Conservation (phyloP, 805 yeast species). For the Priceomyces fermenticarens region DNA sequence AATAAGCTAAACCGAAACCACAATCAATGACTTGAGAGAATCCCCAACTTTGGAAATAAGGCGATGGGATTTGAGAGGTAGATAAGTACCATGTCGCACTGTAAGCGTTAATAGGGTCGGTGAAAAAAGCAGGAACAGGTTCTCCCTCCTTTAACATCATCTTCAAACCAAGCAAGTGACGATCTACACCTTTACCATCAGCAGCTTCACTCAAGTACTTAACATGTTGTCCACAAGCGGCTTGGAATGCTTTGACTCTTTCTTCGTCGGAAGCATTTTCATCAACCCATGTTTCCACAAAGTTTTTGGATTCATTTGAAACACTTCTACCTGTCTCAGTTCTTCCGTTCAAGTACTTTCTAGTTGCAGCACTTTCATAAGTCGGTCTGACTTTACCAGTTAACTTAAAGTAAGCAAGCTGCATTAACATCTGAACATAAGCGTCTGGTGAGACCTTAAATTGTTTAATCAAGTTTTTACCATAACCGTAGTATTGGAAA, state of each 20-base stretch:
- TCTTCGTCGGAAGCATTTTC: conserved; percentile 46
- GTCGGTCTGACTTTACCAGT: conserved; percentile 83
- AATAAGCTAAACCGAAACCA: conserved; percentile 92
- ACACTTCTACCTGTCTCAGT: conserved; percentile 92
- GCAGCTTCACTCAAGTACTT: conserved; percentile 73
- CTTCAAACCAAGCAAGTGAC: conserved; percentile 89
- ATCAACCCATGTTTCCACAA: conserved; percentile 74
- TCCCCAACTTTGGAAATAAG: conserved; percentile 85
- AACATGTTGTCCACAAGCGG: conserved; percentile 73
- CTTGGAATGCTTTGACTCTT: conserved; percentile 65
- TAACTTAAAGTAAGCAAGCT: conserved; percentile 83
- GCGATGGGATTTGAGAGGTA: conserved; percentile 83
- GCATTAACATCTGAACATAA: conserved; percentile 84
- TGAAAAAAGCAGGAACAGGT: conserved; percentile 62
- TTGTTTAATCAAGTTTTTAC: conserved; percentile 80
- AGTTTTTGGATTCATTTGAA: conserved; percentile 62
- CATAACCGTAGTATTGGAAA: conserved; percentile 79
- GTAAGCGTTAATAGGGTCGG: conserved; percentile 73
- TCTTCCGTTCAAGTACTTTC: conserved; percentile 84
- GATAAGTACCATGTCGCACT: conserved; percentile 84
- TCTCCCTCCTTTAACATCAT: conserved; percentile 62
- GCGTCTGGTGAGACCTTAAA: conserved; percentile 93
- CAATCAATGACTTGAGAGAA: conserved; percentile 93
- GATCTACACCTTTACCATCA: conserved; percentile 85
- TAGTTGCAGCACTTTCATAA: conserved; percentile 93